phyloP scores from a whole-genome alignment of 495 filamentous ascomycete species.

The Penicillium antarcticum region DNA sequence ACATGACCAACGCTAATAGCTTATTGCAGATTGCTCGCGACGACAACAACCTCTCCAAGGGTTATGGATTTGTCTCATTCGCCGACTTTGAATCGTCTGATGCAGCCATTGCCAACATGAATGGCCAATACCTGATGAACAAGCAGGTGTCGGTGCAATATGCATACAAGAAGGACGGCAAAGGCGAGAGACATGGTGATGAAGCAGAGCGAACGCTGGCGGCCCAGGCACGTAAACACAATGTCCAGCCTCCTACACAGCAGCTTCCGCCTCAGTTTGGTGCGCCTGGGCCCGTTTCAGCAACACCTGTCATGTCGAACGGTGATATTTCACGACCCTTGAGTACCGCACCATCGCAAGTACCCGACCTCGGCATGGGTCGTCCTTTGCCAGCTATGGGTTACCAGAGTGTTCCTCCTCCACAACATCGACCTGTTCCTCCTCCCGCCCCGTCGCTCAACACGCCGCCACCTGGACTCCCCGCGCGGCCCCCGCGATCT shows the following conservation, averaged over 20 bases:
- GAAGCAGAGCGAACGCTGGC: conserved; percentile 91
- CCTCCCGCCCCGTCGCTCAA: conserved; percentile 45
- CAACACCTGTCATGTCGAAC: conserved; percentile 53
- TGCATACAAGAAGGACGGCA: conserved; percentile 98
- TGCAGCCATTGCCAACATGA: conserved; percentile 87
- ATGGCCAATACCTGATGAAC: conserved; percentile 95
- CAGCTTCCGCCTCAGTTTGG: conserved; percentile 48
- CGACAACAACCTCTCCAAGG: conserved; percentile 86
- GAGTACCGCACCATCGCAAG: conserved; percentile 26
- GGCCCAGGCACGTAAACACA: conserved; percentile 89
- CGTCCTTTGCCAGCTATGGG: conserved; percentile 34
- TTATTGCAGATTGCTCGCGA: conserved; percentile 73
- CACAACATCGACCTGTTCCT: conserved; percentile 37
- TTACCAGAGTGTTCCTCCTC: conserved; percentile 39
- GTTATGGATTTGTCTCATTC: conserved; percentile 96
- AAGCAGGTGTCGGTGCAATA: conserved; percentile 95
- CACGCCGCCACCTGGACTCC: conserved; percentile 73
- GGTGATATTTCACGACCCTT: conserved; percentile 44
- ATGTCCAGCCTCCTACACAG: conserved; percentile 71
- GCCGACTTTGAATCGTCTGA: conserved; percentile 93
- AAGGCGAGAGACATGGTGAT: conserved; percentile 94
- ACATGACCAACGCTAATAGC: conserved; percentile 4
- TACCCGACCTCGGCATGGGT: conserved; percentile 30
- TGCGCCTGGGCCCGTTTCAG: conserved; percentile 30
- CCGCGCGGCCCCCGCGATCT: conserved; percentile 74